Evolutionary conservation across 208 protist species (phyloP), one percentile per base, ranked within the genome.

Genomic region (Leishmania arabica): DNA sequence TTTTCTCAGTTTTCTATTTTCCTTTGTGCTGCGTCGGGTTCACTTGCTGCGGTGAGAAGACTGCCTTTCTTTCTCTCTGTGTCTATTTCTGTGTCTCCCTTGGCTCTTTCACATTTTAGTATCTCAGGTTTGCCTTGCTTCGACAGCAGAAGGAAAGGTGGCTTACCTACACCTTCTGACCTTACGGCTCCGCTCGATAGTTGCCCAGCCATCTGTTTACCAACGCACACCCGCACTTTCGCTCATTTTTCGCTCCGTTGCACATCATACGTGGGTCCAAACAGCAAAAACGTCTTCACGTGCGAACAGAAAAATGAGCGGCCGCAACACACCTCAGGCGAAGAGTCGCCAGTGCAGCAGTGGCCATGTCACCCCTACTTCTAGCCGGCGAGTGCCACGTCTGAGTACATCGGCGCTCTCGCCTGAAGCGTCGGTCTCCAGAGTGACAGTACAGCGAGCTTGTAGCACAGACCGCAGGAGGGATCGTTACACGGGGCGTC

Each of bases 251-350:
- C 2, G 6, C 40, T 27, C 19, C 68, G 42, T 45, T 53, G 7
- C 19, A 31, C 31, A 66, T 21, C 24, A 51, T 51, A 72, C 5
- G 17, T 24, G 7, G 24, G 3, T 6, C 17, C 15, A 13, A 13
- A 54, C 21, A 54, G 17, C 0, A 9, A 21, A 21, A 21, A 54
- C 15, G 51, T 21, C 15, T 21, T 4, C 51, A 2, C 0, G 65
- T 47, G 2, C 62, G 13, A 6, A 47, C 27, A 47, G 47, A 47
- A 47, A 70, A 70, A 84, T 76, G 75, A 77, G 68, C 45, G 8
- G 51, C 15, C 60, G n/a, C 15, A 51, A 54, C 27, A 73, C 49
- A 11, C 62, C 79, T 5, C 56, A 3, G 13, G 47, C 24, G 3
- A 15, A 58, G 56, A 9, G 9, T n/a, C 4, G 9, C 53, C 40